Conservation (phyloP, 129 eudicot species). For the Flaveria linearis region DNA sequence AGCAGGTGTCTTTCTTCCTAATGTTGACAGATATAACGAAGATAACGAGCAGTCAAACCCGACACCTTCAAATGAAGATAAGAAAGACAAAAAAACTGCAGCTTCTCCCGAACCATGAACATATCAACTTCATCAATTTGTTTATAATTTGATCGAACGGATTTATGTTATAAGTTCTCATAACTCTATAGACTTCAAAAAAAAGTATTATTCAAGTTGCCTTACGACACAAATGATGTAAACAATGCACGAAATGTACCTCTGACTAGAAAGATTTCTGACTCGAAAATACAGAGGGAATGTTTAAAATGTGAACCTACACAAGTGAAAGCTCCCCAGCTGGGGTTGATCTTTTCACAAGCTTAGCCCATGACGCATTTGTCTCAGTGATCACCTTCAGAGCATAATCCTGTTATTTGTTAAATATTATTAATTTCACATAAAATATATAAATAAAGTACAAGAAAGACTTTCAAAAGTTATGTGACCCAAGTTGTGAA, state of each 20-base stretch:
- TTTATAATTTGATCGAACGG: conserved; percentile 10
- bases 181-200: conserved; percentile 7
- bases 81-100: conserved; percentile 5
- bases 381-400: conserved; percentile 87
- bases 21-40: conserved; percentile 22
- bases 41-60: conserved; percentile 24
- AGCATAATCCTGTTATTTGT: conserved; percentile 73
- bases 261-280: conserved; percentile 23
- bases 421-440: not conserved
- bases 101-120: conserved; percentile 15
- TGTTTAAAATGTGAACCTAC: conserved; percentile 32
- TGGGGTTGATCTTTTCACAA: conserved; percentile 82
- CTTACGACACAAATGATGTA: conserved; percentile 31
- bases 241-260: conserved; percentile 29
- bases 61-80: conserved; percentile 18
- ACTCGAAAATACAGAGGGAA: conserved; percentile 14
- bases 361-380: conserved; percentile 94
- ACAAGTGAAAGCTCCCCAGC: conserved; percentile 95
- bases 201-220: conserved; percentile 15
- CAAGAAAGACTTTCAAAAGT: not conserved
- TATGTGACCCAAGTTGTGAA: not conserved
- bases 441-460: not conserved
- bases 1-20: conserved; percentile 27
- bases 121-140: conserved; percentile 4
- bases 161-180: conserved; percentile 23